Conservation (phyloP, 164 flowering plant species). For the Warburgia ugandensis region DNA sequence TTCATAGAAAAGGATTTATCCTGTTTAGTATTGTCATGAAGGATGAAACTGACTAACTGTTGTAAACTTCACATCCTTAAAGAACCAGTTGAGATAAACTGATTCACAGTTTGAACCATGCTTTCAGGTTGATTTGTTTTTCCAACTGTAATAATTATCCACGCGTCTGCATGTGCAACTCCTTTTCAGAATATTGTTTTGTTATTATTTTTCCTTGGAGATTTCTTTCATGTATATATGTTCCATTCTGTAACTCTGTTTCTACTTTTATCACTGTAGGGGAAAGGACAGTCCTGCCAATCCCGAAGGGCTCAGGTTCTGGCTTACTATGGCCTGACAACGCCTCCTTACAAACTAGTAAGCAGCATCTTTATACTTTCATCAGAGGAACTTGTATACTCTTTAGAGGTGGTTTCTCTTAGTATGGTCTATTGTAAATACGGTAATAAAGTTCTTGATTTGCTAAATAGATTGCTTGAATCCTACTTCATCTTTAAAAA, state of each 20-base stretch:
- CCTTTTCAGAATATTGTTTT: too few species aligned
- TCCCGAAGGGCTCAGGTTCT: slow-evolving; percentile 14
- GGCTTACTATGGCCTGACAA: slow-evolving; percentile 62
- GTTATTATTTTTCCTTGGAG: too few species aligned
- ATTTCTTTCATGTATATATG: too few species aligned
- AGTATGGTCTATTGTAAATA: background rate
- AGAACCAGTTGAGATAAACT: too few species aligned
- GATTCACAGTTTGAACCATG: too few species aligned
- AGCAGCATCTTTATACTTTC: slow-evolving; percentile 15
- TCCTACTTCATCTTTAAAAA: background rate
- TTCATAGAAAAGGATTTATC: too few species aligned
- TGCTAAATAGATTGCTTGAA: background rate
- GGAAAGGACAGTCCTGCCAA: slow-evolving; percentile 2
- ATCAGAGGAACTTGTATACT: background rate
- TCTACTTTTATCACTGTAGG: background rate
- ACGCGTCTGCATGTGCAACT: too few species aligned
- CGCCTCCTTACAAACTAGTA: slow-evolving; percentile 81
- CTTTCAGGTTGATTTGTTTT: too few species aligned
- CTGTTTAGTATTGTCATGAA: too few species aligned
- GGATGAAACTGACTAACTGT: too few species aligned
- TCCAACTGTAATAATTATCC: too few species aligned
- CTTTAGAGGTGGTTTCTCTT: background rate
- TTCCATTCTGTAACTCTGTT: background rate
- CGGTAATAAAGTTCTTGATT: background rate
- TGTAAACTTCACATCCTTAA: too few species aligned